These are phyloP conservation scores for Pseudozyma tsukubaensis DNA, from an alignment of 1,284 basidiomycete genomes.

Conservation along the genomic window DNA sequence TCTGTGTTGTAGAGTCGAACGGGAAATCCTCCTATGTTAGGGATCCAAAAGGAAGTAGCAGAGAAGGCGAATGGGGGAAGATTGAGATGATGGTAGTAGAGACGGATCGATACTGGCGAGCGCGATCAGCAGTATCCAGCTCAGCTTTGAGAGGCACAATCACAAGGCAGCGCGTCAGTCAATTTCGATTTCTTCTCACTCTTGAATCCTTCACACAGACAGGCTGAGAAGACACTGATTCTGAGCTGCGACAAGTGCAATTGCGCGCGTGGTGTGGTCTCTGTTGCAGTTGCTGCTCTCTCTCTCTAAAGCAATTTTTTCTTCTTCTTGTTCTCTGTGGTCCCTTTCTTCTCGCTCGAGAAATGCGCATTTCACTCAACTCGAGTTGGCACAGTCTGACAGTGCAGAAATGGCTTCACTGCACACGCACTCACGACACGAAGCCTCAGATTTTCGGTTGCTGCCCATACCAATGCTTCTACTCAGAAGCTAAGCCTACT, in stretches of 20 bases:
- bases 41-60: constrained; percentile 26
- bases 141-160: neutral
- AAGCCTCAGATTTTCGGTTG: neutral
- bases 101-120: neutral
- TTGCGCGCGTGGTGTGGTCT: constrained; percentile 1
- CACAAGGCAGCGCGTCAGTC: constrained; percentile 6
- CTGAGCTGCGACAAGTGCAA: neutral
- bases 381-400: neutral
- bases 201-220: neutral
- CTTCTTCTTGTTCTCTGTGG: constrained; percentile 11
- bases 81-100: constrained; percentile 43
- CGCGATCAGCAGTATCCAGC: neutral
- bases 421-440: neutral
- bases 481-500: too few species aligned
- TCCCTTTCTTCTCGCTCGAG: constrained; percentile 1
- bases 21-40: constrained; percentile 33
- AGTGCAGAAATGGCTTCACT: neutral
- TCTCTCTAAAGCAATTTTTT: neutral
- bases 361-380: neutral
- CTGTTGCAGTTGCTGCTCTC: neutral
- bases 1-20: constrained; percentile 17
- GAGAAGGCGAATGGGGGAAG: constrained; percentile 31
- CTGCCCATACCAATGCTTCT: too few species aligned
- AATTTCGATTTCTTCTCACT: neutral
- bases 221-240: too few species aligned